Base-by-base conservation (phyloP, 495 filamentous ascomycete genomes). In the Aspergillus affinis region DNA sequence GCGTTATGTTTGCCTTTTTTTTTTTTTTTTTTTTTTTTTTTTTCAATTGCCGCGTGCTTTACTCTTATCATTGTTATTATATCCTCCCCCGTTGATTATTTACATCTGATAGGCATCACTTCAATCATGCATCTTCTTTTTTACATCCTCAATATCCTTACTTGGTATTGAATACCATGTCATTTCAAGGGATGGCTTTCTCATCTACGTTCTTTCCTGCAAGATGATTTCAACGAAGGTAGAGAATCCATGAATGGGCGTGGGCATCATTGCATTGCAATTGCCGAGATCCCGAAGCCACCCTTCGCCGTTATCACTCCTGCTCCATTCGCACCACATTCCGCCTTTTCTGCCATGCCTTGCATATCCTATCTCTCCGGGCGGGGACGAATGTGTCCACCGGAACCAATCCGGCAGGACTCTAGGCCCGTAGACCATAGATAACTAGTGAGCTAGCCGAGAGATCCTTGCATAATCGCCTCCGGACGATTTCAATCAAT, bases 1-100 rank as follows among this genome's bases (percentile, higher is more conserved):
- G 27, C 10, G 15, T 59, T 54, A 9, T 57, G n/a, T 48, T 21
- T 51, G 15, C 6, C 21, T 2, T 50, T 55, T 36, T 13, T 46
- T 50, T 45, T 20, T 55, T 45, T 53, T 30, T 30, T 18, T 19
- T 29, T 48, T 26, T 32, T 17, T 19, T 50, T 46, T 6, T 30
- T 29, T n/a, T n/a, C n/a, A 18, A 55, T n/a, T 19, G 44, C 44
- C 49, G 51, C 48, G 51, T 55, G 48, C 46, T 27, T 55, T 55
- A 17, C 29, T 18, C 29, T 60, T 41, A 23, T 30, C 18, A 44
- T 44, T 59, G 48, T 26, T 58, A 41, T 41, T 41, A 41, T 41
- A 41, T 41, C 36, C 36, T 41, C 36, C 5, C 36, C 36, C 36
- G 36, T 41, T 41, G 36, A 41, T 41, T 13, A 41, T 17, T 41